Evolutionary conservation across 1,139 yeast species (phyloP).

Genomic region (Debaryomyces nepalensis): DNA sequence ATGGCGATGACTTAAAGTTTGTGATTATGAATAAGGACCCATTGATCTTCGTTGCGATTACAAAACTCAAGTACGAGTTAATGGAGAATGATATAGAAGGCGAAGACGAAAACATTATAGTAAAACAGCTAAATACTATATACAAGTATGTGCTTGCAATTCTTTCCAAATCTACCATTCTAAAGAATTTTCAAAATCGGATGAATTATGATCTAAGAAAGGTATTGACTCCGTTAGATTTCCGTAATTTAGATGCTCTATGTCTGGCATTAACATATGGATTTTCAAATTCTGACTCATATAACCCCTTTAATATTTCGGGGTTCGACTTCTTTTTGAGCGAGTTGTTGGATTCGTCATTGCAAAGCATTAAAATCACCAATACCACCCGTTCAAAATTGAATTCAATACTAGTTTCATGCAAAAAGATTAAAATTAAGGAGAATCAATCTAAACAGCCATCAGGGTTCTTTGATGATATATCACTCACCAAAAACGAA

Average conservation of each 20-base stretch:
- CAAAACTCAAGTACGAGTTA: constrained; percentile 48
- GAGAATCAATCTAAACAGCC: constrained; percentile 13
- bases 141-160: constrained; percentile 83
- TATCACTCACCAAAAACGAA: constrained; percentile 16
- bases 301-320: constrained; percentile 10
- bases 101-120: constrained; percentile 44
- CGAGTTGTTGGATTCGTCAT: constrained; percentile 31
- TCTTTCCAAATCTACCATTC: constrained; percentile 73
- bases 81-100: constrained; percentile 18
- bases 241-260: constrained; percentile 65
- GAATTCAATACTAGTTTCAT: constrained; percentile 31
- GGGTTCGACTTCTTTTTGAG: constrained; percentile 36
- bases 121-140: constrained; percentile 71
- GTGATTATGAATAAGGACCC: constrained; percentile 71
- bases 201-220: constrained; percentile 84
- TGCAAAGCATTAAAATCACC: constrained; percentile 38
- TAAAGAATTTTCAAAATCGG: constrained; percentile 67
- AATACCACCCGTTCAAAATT: constrained; percentile 40
- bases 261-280: constrained; percentile 57
- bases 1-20: constrained; percentile 50
- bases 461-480: constrained; percentile 16
- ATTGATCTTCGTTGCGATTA: constrained; percentile 73
- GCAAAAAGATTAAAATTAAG: constrained; percentile 26
- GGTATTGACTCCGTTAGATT: constrained; percentile 70
- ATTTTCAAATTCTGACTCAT: constrained; percentile 15